phyloP scores from a whole-genome alignment of 257 asterid species.

The Solanum rostratum region DNA sequence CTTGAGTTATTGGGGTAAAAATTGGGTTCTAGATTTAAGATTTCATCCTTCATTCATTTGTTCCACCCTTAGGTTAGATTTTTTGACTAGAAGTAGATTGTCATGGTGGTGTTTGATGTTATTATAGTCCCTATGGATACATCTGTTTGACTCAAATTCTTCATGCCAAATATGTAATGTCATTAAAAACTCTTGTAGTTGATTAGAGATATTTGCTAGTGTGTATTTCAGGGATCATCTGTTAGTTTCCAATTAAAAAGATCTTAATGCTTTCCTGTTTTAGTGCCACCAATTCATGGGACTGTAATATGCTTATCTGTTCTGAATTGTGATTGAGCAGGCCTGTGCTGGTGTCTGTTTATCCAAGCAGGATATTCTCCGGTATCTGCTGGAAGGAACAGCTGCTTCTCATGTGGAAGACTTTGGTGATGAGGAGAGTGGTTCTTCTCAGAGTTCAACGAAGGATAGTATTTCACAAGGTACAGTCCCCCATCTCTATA shows the following conservation, averaged over 20 bases:
- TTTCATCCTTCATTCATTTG: not conserved
- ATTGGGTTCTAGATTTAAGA: not conserved
- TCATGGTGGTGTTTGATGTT: not conserved
- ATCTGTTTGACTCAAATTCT: not conserved
- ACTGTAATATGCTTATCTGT: not conserved
- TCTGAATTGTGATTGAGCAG: slow-evolving; percentile 31
- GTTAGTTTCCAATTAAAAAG: not conserved
- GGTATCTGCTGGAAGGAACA: slow-evolving; percentile 55
- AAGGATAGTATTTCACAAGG: slow-evolving; percentile 22
- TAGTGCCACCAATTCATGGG: not conserved
- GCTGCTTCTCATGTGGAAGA: slow-evolving; percentile 58
- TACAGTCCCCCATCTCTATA: slow-evolving; percentile 5
- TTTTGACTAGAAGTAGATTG: not conserved
- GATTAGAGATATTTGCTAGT: not conserved
- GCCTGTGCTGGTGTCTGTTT: slow-evolving; percentile 54
- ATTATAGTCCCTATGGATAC: not conserved
- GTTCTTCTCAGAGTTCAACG: slow-evolving; percentile 12
- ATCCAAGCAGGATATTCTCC: slow-evolving; percentile 46
- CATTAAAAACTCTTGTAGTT: not conserved
- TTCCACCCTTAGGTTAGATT: not conserved
- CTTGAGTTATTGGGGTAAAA: not conserved
- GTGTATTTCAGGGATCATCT: not conserved
- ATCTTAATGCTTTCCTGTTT: not conserved
- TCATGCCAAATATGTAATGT: not conserved
- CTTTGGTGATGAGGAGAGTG: slow-evolving; percentile 30